These are phyloP conservation scores for Zygoascus tannicola DNA, from an alignment of 805 yeast genomes.

Conservation along the genomic window DNA sequence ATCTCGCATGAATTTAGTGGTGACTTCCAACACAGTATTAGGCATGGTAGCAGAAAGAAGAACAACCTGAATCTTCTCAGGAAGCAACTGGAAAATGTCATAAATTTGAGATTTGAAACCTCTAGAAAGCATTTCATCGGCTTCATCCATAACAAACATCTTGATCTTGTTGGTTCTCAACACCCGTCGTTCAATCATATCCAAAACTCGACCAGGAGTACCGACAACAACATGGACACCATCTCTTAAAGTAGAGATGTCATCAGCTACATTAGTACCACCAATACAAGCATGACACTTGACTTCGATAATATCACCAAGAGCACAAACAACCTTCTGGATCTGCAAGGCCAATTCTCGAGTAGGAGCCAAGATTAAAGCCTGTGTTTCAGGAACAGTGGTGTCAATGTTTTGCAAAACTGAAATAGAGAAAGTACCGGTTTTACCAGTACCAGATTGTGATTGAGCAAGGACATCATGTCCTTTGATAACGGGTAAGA, in stretches of 20 bases:
- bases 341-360: conserved; percentile 94
- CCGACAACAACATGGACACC: conserved; percentile 94
- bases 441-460: conserved; percentile 98
- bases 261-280: conserved; percentile 78
- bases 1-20: conserved; percentile 83
- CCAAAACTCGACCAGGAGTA: conserved; percentile 92
- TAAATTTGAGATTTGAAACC: conserved; percentile 95
- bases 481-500: conserved; percentile 86
- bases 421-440: conserved; percentile 95
- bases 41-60: conserved; percentile 94
- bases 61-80: conserved; percentile 83
- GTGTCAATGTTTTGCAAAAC: conserved; percentile 80
- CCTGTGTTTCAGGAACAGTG: conserved; percentile 68
- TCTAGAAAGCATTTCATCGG: conserved; percentile 85
- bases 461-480: conserved; percentile 98
- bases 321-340: conserved; percentile 72
- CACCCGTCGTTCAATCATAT: conserved; percentile 78
- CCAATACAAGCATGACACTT: conserved; percentile 90
- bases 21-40: conserved; percentile 81
- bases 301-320: conserved; percentile 83
- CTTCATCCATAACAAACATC: conserved; percentile 90
- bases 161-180: conserved; percentile 67
- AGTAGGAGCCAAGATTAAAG: conserved; percentile 87
- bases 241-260: conserved; percentile 59
- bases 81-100: conserved; percentile 78